Evolutionary conservation across 192 early-diverging fungal genomes (phyloP).

Genomic region (Obelidium mucronatum): DNA sequence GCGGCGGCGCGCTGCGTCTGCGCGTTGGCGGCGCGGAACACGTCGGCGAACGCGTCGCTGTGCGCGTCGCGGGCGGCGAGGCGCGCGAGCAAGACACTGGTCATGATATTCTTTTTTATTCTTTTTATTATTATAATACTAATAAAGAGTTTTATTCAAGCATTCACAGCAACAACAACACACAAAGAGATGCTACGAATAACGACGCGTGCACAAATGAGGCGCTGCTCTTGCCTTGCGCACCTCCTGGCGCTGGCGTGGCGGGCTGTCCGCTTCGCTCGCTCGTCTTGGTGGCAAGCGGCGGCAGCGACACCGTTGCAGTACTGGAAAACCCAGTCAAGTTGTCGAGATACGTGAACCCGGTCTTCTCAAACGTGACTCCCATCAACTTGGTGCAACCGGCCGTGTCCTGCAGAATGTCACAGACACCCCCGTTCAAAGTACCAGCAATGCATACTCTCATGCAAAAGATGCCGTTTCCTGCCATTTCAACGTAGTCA

Average conservation of each 20-base stretch:
- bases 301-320: neutral
- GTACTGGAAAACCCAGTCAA: neutral
- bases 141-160: neutral
- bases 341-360: constrained; percentile 6
- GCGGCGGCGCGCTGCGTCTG: neutral
- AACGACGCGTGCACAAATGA: no score
- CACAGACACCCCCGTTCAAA: constrained; percentile 28
- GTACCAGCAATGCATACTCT: constrained; percentile 29
- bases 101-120: neutral
- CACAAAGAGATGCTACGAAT: neutral
- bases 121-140: neutral
- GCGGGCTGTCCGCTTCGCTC: no score
- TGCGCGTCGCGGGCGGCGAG: constrained; percentile 7
- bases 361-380: no score
- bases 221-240: no score
- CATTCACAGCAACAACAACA: neutral
- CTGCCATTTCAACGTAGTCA: constrained; percentile 45
- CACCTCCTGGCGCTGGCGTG: no score
- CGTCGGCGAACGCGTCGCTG: neutral
- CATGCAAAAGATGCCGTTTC: constrained; percentile 50
- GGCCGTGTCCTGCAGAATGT: constrained; percentile 38
- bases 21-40: constrained; percentile 7
- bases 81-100: neutral
- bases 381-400: constrained; percentile 21
- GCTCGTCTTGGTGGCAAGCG: neutral